Evolutionary conservation across 1,284 basidiomycete genomes (phyloP).

Genomic region (Sporisorium graminicola): DNA sequence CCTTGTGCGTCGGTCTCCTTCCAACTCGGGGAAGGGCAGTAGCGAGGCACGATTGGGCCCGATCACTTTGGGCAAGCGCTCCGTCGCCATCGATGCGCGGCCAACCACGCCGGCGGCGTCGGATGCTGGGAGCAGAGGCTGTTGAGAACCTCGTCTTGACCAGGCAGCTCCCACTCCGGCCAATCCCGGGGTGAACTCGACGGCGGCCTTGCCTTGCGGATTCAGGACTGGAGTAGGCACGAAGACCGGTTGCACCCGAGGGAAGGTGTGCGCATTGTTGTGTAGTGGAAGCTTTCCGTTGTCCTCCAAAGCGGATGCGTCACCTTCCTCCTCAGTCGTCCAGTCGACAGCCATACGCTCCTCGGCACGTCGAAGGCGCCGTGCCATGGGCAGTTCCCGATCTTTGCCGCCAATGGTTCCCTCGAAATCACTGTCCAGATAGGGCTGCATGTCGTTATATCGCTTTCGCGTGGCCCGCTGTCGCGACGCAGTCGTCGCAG

Average conservation of each 20-base stretch:
- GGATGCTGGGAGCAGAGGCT: conserved; percentile 5
- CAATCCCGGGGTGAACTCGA: conserved; percentile 42
- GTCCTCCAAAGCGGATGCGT: conserved; percentile 18
- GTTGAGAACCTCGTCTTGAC: conserved; percentile 20
- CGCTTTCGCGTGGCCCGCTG: conserved; percentile 33
- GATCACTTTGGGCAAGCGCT: conserved; percentile 28
- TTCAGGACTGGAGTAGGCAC: conserved; percentile 13
- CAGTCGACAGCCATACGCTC: conserved; percentile 46
- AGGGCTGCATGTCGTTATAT: conserved; percentile 36
- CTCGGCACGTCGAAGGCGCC: conserved; percentile 38
- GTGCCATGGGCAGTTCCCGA: conserved; percentile 55
- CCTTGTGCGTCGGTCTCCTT: conserved; percentile 27
- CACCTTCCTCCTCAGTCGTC: conserved; percentile 43
- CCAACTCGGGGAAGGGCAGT: conserved; percentile 27
- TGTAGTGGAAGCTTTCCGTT: background rate
- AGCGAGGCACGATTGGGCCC: conserved; percentile 27
- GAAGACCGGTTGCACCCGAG: conserved; percentile 13
- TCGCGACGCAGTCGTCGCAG: conserved; percentile 40
- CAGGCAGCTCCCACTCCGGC: conserved; percentile 47
- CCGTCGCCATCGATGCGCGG: conserved; percentile 1
- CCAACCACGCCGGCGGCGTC: conserved; percentile 1
- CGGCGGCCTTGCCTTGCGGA: background rate
- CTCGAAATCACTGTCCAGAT: conserved; percentile 59
- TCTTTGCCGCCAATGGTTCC: conserved; percentile 59
- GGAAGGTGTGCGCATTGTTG: conserved; percentile 4